Evolutionary conservation across 169 alveolate genomes (phyloP), one percentile per base, ranked within the genome.

Genomic region (Cryptosporidium ubiquitum): DNA sequence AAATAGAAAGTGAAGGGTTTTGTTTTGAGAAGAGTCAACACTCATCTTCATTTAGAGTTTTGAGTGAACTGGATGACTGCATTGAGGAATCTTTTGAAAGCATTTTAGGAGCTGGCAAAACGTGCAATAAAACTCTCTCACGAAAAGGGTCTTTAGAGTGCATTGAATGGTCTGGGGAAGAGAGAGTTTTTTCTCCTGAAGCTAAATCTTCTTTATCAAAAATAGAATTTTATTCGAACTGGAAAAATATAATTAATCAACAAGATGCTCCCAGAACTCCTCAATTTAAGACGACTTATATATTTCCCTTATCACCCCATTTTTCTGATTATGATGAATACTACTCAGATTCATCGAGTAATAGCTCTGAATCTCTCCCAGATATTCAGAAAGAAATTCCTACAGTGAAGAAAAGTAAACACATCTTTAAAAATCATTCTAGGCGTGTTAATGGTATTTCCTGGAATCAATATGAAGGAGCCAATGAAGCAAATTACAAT

Each of bases 211-310:
- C 75, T 18, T 31, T 58, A 16, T 61, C 89, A 18, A 79, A 61
- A 26, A 39, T 18, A 10, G 47, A 58, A 20, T 79, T 79, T 16
- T 64, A 20, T 20, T 79, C 89, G 5, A 79, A 79, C 66, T 79
- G 89, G 89, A 64, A 42, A 29, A 12, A 58, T 10, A 60, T 44
- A 9, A 58, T 40, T 40, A 42, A 61, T 16, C 66, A 79, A 3
- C 79, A 79, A 61, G 89, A 79, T 29, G 35, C 49, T 20, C 89
- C 89, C 14, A 79, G 68, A 61, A 79, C 89, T 29, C 89, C 89
- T 39, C 89, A 79, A 31, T 61, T 61, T 31, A 64, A 37, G 26
- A 2, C 35, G 12, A 14, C 29, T n/a, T 26, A 47, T 40, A 18
- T 23, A 20, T 26, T 16, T 49, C 69, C 79, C n/a, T 9, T 51